These are phyloP conservation scores for Colletotrichum sidae DNA, from an alignment of 2,329 filamentous ascomycete genomes.

Conservation along the genomic window DNA sequence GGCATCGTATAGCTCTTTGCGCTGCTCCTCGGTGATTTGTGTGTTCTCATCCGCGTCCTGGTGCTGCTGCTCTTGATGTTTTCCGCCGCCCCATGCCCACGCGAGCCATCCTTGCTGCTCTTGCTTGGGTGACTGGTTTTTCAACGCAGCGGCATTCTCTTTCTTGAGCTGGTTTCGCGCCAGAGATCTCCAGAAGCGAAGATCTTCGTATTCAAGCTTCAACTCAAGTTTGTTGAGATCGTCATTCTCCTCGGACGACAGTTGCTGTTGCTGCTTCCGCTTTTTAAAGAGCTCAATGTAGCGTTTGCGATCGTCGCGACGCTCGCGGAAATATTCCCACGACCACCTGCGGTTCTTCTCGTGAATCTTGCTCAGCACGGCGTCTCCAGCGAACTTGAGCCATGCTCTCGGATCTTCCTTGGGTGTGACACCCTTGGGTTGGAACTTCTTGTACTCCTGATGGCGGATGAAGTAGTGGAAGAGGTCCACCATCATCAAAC, in stretches of 20 bases:
- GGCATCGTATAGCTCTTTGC: constrained; percentile 94
- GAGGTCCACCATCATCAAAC: constrained; percentile 96
- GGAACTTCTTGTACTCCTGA: constrained; percentile 94
- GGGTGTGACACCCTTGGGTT: constrained; percentile 82
- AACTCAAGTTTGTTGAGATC: constrained; percentile 83
- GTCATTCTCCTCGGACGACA: constrained; percentile 76
- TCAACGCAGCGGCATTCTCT: constrained; percentile 91
- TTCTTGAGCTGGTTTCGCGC: constrained; percentile 95
- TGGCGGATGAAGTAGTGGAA: constrained; percentile 99
- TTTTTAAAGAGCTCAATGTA: constrained; percentile 99
- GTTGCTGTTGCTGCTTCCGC: constrained; percentile 79
- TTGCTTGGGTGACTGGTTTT: constrained; percentile 63
- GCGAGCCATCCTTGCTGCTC: constrained; percentile 88
- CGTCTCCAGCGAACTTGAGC: constrained; percentile 90
- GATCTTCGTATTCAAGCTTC: constrained; percentile 92
- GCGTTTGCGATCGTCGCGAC: constrained; percentile 85
- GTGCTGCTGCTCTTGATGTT: constrained; percentile 70
- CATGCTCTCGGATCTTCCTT: constrained; percentile 94
- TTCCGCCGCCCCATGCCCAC: constrained; percentile 87
- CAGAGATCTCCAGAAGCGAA: constrained; percentile 96
- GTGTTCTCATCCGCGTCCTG: constrained; percentile 77
- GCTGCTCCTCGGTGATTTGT: constrained; percentile 93
- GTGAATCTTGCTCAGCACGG: constrained; percentile 92
- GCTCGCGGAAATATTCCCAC: constrained; percentile 94
- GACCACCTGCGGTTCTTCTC: constrained; percentile 94